Evolutionary conservation across 2,329 filamentous ascomycete species (phyloP), one percentile per base, ranked within the genome.

Genomic region (Penicillium fuscoglaucum): DNA sequence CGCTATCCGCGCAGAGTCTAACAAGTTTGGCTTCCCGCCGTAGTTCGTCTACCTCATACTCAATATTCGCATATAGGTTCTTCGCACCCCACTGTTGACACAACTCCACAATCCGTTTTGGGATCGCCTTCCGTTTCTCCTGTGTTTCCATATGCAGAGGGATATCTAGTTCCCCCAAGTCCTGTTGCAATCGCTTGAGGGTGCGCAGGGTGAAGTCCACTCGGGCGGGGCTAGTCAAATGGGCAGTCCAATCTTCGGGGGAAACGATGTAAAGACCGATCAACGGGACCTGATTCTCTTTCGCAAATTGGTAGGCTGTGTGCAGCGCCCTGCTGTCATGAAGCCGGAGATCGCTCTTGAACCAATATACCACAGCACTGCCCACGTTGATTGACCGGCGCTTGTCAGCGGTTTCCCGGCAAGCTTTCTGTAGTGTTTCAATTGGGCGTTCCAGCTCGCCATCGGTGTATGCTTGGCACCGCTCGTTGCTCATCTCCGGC

Each of bases 41-140:
- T 58, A 96, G 76, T 76, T 96, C 93, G 70, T 97, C 93, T 0
- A 96, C 91, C 72, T 96, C 93, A 68, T 96, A 96, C 72, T 96
- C 92, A 57, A 92, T 85, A 70, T 96, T 96, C 48, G 89, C 87
- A 68, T 87, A 96, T 2, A 96, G 64, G 67, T 95, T 89, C 49
- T 82, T 87, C 0, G 85, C 88, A 0, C 84, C 84, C 91, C 91
- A 96, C 60, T 85, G 78, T 31, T 84, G 78, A 71, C 89, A 84
- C 41, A 93, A 77, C 52, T 87, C 82, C 2, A 89, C 66, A 10
- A 96, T 79, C 4, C 86, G 80, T 1, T 72, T 73, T 0, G 87
- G 83, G 0, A 95, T 80, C 1, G 80, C 74, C 61, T 82, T 87
- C 35, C 92, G 80, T 66, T 85, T 84, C 53, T 87, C 82, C 7